Evolutionary conservation across 2,329 filamentous ascomycete genomes (phyloP).

Genomic region (Raffaelea albimanens): DNA sequence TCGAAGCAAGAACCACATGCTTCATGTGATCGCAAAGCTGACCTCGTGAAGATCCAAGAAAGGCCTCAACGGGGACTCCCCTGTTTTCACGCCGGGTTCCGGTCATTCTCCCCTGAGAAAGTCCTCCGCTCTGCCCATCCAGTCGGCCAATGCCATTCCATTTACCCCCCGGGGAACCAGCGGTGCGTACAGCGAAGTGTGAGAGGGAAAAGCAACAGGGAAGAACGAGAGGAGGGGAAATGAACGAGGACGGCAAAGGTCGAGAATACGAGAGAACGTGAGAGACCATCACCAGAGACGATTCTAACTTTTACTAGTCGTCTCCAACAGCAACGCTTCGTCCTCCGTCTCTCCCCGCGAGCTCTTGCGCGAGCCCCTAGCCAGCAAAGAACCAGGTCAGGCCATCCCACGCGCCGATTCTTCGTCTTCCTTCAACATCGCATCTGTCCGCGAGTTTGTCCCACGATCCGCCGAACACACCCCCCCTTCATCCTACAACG

Average conservation of each 20-base stretch:
- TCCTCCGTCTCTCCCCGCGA: slow-evolving; percentile 11
- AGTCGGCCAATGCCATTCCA: slow-evolving; percentile 78
- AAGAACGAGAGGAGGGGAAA: background rate
- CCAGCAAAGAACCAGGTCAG: slow-evolving; percentile 4
- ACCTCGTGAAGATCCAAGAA: slow-evolving; percentile 44
- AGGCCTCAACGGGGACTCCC: slow-evolving; percentile 87
- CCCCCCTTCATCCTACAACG: slow-evolving; percentile 7
- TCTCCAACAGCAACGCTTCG: slow-evolving; percentile 10
- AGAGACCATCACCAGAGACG: background rate
- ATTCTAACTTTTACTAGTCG: slow-evolving; percentile 1
- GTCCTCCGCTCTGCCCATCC: slow-evolving; percentile 74
- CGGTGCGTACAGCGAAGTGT: slow-evolving; percentile 19
- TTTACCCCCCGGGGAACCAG: slow-evolving; percentile 64
- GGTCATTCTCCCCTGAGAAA: slow-evolving; percentile 32
- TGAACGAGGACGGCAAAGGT: background rate
- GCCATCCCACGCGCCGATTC: slow-evolving; percentile 7
- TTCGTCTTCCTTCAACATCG: slow-evolving; percentile 43
- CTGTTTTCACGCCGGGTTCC: slow-evolving; percentile 74
- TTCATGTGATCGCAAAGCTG: too few species aligned
- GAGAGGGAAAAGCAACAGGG: background rate
- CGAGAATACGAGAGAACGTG: background rate
- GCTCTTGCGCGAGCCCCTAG: slow-evolving; percentile 1
- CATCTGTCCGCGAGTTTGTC: slow-evolving; percentile 36
- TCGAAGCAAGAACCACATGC: too few species aligned
- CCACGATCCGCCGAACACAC: slow-evolving; percentile 5